Conservation (phyloP, 495 filamentous ascomycete species). For the Stereocaulon alpinum region DNA sequence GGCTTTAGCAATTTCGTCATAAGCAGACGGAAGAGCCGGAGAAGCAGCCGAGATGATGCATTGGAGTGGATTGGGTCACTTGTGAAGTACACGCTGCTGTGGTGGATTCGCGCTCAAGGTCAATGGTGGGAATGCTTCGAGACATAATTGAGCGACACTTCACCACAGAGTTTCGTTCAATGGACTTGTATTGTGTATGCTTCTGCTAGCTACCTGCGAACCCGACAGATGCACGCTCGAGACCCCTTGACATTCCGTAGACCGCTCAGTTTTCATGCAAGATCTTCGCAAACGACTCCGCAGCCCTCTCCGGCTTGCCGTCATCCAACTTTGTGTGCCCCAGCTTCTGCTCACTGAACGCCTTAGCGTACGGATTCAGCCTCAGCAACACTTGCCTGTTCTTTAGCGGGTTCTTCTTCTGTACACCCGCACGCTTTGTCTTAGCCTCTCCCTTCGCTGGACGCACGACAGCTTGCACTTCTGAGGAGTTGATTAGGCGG, state of each 20-base stretch:
- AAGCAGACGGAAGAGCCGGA: not conserved
- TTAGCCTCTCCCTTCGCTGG: constrained; percentile 78
- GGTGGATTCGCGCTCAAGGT: too few relatives aligned
- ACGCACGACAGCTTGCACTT: constrained; percentile 88
- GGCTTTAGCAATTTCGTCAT: not conserved
- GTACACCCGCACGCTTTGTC: constrained; percentile 81
- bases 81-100: not conserved
- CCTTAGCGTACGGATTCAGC: constrained; percentile 91
- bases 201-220: constrained; percentile 3
- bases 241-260: not conserved
- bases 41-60: not conserved
- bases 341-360: constrained; percentile 73
- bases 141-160: not conserved
- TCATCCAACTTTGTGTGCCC: constrained; percentile 50
- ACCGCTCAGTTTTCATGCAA: constrained; percentile 43
- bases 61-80: too few relatives aligned
- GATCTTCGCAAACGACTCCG: constrained; percentile 41
- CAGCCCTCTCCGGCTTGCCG: constrained; percentile 42
- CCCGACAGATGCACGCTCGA: not conserved
- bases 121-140: too few relatives aligned
- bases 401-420: constrained; percentile 99
- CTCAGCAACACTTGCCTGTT: constrained; percentile 97
- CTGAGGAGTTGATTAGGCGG: constrained; percentile 96
- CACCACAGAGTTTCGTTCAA: not conserved
- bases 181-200: not conserved